Percentiles rank a stretch among this genome's conserved stretches.
These are phyloP conservation scores for Musa balbisiana DNA, from an alignment of 202 grass and related monocot genomes.

Conservation along the genomic window DNA sequence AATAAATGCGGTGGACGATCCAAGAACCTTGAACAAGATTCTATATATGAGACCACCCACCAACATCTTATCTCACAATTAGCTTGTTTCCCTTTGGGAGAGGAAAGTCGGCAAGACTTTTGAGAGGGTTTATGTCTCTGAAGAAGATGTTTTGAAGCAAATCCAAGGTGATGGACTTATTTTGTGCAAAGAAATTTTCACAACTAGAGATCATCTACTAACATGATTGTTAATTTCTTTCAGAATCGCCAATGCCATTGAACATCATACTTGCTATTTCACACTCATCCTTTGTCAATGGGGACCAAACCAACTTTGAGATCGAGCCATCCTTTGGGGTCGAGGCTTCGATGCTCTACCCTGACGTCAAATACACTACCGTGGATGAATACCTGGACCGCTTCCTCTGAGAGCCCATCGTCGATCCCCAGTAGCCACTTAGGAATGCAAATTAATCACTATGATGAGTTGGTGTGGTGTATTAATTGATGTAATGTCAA, in stretches of 20 bases:
- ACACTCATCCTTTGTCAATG: background rate
- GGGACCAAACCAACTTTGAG: background rate
- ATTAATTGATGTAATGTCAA: no score
- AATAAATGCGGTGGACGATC: constrained; percentile 2
- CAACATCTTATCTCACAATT: background rate
- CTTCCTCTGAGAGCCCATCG: background rate
- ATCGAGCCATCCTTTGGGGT: background rate
- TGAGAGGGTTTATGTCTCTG: constrained; percentile 8
- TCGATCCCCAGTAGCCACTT: background rate
- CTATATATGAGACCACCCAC: background rate
- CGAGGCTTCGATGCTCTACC: background rate
- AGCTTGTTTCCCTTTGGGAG: constrained; percentile 10
- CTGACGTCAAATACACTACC: background rate
- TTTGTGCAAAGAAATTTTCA: no score
- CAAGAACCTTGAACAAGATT: constrained; percentile 3
- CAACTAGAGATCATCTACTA: no score
- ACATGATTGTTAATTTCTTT: background rate
- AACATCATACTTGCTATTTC: no score
- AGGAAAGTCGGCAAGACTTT: constrained; percentile 9
- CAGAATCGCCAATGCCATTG: background rate
- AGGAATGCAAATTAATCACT: no score
- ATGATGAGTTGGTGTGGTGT: no score
- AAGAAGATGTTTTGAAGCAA: constrained; percentile 10
- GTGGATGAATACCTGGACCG: background rate
- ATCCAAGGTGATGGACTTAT: background rate